Evolutionary conservation across 2,329 filamentous ascomycete species (phyloP).

Genomic region (Diaporthe vexans): DNA sequence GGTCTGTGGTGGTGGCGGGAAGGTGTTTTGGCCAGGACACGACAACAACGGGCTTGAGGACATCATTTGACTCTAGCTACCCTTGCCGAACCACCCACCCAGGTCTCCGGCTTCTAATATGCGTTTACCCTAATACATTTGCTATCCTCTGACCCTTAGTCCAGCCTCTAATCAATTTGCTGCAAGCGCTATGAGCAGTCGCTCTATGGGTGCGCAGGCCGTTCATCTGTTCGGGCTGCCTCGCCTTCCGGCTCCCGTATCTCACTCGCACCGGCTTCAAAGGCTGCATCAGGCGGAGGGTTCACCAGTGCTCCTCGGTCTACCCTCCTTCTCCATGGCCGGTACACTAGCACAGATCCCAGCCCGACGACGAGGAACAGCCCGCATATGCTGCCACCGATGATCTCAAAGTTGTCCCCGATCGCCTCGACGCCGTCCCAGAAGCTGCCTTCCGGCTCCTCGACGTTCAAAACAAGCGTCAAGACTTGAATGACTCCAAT

Average conservation of each 20-base stretch:
- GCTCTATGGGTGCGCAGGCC: not conserved
- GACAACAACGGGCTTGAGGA: not conserved
- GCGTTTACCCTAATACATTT: not conserved
- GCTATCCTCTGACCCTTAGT: not conserved
- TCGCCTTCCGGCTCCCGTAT: not conserved
- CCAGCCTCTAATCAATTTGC: not conserved
- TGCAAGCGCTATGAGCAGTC: not conserved
- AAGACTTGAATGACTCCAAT: slow-evolving; percentile 90
- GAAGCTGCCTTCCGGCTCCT: slow-evolving; percentile 80
- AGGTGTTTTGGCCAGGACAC: slow-evolving; percentile 12
- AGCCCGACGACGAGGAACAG: slow-evolving; percentile 84
- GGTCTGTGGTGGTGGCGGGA: slow-evolving; percentile 41
- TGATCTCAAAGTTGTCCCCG: slow-evolving; percentile 86
- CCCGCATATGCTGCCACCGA: slow-evolving; percentile 89
- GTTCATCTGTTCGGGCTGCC: not conserved
- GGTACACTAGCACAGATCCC: slow-evolving; percentile 81
- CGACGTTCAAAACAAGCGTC: slow-evolving; percentile 82
- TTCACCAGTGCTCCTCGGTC: slow-evolving; percentile 45
- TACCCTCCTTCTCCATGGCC: slow-evolving; percentile 77
- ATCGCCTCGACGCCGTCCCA: slow-evolving; percentile 88
- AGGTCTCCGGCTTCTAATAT: not conserved
- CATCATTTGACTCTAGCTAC: not conserved
- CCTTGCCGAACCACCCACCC: too few species aligned
- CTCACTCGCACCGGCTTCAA: not conserved
- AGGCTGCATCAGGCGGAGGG: not conserved